Base-by-base conservation (phyloP, 805 yeast genomes). In the Hagleromyces aurorensis region DNA sequence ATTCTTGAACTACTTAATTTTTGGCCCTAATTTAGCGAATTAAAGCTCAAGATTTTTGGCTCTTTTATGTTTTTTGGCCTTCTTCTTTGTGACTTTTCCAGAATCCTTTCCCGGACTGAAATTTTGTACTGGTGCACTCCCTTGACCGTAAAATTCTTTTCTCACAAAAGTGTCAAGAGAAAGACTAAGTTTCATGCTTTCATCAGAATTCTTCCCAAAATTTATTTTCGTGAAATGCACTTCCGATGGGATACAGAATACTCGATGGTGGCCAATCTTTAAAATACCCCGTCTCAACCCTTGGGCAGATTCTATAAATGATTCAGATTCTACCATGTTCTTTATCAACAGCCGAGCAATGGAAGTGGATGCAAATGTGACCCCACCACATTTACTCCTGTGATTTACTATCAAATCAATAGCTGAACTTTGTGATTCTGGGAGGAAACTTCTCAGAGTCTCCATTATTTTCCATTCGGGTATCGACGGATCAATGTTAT, bases 401-500 rank as follows among this genome's bases (percentile, higher is more conserved):
- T 46, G 53, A 32, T 50, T 50, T 4, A 52, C 30, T 6, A 40
- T 27, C 12, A 49, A 14, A 7, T 52, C 26, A 13, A 34, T 30
- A n/a, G n/a, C n/a, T n/a, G n/a, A n/a, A n/a, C n/a, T n/a, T n/a
- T n/a, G n/a, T n/a, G n/a, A n/a, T n/a, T n/a, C n/a, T n/a, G n/a
- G n/a, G n/a, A n/a, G n/a, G n/a, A n/a, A n/a, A n/a, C n/a, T n/a
- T n/a, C n/a, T n/a, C n/a, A n/a, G n/a, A n/a, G n/a, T n/a, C n/a
- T n/a, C n/a, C n/a, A n/a, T 49, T 10, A 85, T 59, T 30, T 59
- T 57, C 52, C 75, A 76, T 43, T 78, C 84, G 0, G 93, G 78
- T 5, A 78, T 48, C 10, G 74, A 73, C 4, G 72, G 70, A 36
- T 70, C 76, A 12, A 84, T 62, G 2, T 95, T 95, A 55, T 77